A percentile compares a stretch with the other conserved stretches of the same genome.
Conservation (phyloP, 164 flowering plant genomes). For the Malania oleifera region DNA sequence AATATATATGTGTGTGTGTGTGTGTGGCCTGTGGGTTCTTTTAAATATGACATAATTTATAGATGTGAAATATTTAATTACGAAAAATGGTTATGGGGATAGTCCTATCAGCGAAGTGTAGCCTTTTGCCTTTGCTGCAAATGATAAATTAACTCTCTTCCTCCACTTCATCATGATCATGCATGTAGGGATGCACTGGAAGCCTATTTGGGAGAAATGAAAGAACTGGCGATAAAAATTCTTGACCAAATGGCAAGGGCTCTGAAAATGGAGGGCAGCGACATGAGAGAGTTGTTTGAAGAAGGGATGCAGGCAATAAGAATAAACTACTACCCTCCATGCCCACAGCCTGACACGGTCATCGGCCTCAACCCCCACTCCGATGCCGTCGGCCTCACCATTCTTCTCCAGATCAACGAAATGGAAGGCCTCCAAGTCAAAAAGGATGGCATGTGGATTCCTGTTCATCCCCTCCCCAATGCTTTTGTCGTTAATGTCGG, state of each 20-base stretch:
- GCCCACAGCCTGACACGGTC: conserved; percentile 40
- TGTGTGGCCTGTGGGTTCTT: too few relatives aligned
- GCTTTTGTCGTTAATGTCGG: conserved; percentile 42
- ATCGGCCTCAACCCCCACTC: conserved; percentile 46
- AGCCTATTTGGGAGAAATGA: conserved; percentile 21
- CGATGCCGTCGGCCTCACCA: conserved; percentile 38
- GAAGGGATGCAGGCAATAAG: conserved; percentile 37
- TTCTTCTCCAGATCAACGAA: conserved; percentile 41
- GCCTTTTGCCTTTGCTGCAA: conserved; percentile 3
- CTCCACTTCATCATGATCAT: too few relatives aligned
- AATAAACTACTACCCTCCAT: conserved; percentile 55
- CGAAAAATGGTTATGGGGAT: too few relatives aligned
- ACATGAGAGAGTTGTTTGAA: conserved; percentile 23
- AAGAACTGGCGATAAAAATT: conserved; percentile 19
- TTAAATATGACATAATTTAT: too few relatives aligned
- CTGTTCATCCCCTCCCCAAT: conserved; percentile 32
- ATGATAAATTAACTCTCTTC: too few relatives aligned
- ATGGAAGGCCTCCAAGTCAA: conserved; percentile 43
- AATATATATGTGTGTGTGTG: not conserved
- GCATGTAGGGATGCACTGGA: conserved; percentile 24
- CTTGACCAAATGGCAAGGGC: conserved; percentile 26
- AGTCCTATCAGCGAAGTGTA: too few relatives aligned
- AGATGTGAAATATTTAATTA: too few relatives aligned
- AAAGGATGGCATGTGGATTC: conserved; percentile 46
- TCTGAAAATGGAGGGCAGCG: conserved; percentile 20